Conservation (phyloP, 139 green algal species). For the Chlorella sorokiniana region DNA sequence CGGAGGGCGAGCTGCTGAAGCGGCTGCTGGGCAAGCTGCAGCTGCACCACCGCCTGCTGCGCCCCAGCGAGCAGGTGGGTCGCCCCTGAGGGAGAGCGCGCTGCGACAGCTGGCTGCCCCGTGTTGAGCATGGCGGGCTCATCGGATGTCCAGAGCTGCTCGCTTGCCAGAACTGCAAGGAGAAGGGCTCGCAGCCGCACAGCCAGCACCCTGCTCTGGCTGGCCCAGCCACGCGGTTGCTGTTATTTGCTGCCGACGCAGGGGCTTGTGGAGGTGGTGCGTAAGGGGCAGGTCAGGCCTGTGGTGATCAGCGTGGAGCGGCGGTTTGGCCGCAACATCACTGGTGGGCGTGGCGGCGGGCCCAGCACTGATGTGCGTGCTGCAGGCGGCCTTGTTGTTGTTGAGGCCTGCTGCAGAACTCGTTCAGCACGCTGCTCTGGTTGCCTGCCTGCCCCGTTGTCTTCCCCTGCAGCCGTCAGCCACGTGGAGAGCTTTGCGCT, state of each 20-base stretch:
- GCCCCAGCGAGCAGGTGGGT: conserved; percentile 12
- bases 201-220: neutral
- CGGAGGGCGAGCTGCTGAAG: neutral
- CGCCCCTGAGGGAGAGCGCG: neutral
- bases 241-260: neutral
- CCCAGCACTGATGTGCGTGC: too few species aligned
- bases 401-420: neutral
- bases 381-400: neutral
- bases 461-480: conserved; percentile 9
- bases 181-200: too few species aligned
- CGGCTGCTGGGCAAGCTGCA: conserved; percentile 38
- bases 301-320: conserved; percentile 23
- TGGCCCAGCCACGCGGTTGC: neutral
- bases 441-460: neutral
- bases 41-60: conserved; percentile 35
- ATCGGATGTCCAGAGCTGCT: too few species aligned
- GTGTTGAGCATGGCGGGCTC: too few species aligned
- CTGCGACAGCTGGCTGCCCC: too few species aligned
- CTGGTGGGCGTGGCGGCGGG: neutral
- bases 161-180: too few species aligned
- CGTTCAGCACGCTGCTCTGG: neutral
- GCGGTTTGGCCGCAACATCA: conserved; percentile 34
- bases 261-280: conserved; percentile 28
- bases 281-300: conserved; percentile 33
- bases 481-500: conserved; percentile 47